Percentiles rank a stretch among this genome's conserved stretches.
phyloP scores from a whole-genome alignment of 1,139 yeast genomes.

The Suhomyces bokatorum region DNA sequence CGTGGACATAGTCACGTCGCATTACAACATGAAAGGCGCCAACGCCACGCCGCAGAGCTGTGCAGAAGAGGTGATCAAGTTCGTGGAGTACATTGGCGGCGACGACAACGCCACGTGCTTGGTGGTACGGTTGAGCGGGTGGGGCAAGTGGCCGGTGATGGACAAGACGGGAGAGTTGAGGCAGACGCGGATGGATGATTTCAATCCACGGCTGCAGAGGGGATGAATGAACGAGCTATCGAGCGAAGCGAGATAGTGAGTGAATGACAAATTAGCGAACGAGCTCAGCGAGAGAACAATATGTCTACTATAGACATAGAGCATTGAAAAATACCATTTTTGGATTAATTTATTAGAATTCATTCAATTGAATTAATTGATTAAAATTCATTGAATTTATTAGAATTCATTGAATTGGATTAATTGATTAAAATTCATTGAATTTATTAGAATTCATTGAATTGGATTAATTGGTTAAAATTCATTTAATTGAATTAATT shows the following conservation, averaged over 20 bases:
- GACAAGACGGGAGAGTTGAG: conserved; percentile 84
- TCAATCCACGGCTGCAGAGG: conserved; percentile 36
- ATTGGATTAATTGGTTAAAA: too few species aligned
- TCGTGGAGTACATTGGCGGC: conserved; percentile 85
- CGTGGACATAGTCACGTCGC: conserved; percentile 77
- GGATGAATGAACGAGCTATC: conserved; percentile 3
- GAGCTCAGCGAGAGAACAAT: too few species aligned
- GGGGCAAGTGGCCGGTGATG: conserved; percentile 88
- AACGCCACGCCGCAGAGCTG: conserved; percentile 83
- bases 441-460: too few species aligned
- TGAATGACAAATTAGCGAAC: not conserved
- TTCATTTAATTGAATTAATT: too few species aligned
- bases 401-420: too few species aligned
- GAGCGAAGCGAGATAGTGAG: not conserved
- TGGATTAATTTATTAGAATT: too few species aligned
- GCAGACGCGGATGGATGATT: conserved; percentile 66
- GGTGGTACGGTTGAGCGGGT: conserved; percentile 76
- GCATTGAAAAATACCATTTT: too few species aligned
- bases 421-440: too few species aligned
- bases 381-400: too few species aligned
- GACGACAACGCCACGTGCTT: conserved; percentile 93
- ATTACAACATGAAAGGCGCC: conserved; percentile 66
- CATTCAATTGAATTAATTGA: too few species aligned
- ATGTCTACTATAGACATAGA: too few species aligned
- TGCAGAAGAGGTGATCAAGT: conserved; percentile 81